Base-by-base conservation (phyloP, 192 early-diverging fungal species). In the Tieghemiomyces parasiticus region DNA sequence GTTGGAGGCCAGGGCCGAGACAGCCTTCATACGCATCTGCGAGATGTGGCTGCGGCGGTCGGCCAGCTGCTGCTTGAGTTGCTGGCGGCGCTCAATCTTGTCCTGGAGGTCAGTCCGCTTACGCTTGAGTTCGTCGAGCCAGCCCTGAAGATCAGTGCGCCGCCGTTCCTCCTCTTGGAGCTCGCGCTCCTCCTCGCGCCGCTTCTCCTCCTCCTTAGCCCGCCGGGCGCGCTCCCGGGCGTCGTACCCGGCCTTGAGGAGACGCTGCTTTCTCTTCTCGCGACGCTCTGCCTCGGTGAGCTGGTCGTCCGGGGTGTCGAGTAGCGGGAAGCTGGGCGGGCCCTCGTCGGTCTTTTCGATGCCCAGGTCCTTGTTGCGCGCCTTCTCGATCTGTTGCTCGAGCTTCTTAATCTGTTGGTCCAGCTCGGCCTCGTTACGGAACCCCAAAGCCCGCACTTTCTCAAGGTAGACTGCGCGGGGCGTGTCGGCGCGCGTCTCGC, bases 41-140 rank as follows among this genome's bases (percentile, higher is more conserved):
- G 92, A 88, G 16, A 86, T 88, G 45, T 85, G 82, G 70, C 89
- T 91, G 31, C 90, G 78, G 22, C 92, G 82, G 74, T 95, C 91
- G 20, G 81, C 74, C 14, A 95, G 76, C 60, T 95, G 88, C 33
- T 78, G 73, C n/a, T 83, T 83, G 32, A 75, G 76, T 45, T 82
- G 71, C 51, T 78, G 75, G 55, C 85, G 74, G 12, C 78, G 76
- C 52, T 83, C 81, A 32, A 95, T 86, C 60, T 79, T 78, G 6
- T 82, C 72, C 16, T 91, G 68, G n/a, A 87, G 65, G 0, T 63
- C 68, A 61, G 75, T 59, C 26, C 87, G 75, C 66, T 76, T 82
- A 3, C 65, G 60, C 28, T 89, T 79, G 28, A 85, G 46, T 33
- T 87, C 80, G 0, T 69, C 76, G 22, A 91, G 65, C 89, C 90